Evolutionary conservation across 164 flowering plant species (phyloP).

Genomic region (Magnolia changhungtana): DNA sequence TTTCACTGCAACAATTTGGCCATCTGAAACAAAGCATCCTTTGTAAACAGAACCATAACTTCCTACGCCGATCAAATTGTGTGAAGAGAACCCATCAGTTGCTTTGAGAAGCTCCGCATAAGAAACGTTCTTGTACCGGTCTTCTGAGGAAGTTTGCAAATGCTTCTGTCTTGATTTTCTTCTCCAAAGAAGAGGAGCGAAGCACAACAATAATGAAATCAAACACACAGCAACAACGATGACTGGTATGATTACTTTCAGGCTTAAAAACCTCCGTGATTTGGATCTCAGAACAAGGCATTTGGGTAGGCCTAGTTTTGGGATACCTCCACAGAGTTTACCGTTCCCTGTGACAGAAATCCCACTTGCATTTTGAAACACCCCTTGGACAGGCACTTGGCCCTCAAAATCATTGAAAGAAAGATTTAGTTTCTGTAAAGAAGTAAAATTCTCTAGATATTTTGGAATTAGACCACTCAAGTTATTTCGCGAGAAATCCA

Average conservation of each 20-base stretch:
- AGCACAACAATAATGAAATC: not conserved
- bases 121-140: slow-evolving; percentile 9
- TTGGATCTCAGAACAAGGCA: not conserved
- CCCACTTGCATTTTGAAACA: not conserved
- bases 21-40: slow-evolving; percentile 15
- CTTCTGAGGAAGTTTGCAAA: not conserved
- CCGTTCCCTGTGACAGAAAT: not conserved
- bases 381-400: slow-evolving; percentile 7
- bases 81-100: slow-evolving; percentile 24
- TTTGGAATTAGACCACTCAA: slow-evolving; percentile 18
- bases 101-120: slow-evolving; percentile 16
- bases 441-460: not conserved
- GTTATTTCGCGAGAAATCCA: slow-evolving; percentile 18
- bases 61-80: slow-evolving; percentile 32
- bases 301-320: not conserved
- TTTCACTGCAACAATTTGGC: slow-evolving; percentile 28
- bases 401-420: slow-evolving; percentile 16
- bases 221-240: not conserved
- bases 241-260: not conserved
- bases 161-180: slow-evolving; percentile 1
- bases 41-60: slow-evolving; percentile 37
- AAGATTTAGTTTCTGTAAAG: not conserved
- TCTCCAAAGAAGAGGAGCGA: not conserved
- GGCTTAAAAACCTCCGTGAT: not conserved
- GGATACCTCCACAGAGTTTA: slow-evolving; percentile 6